A percentile compares a stretch with the other conserved stretches of the same genome.
These are phyloP conservation scores for Microbotryomycetes sp. DNA, from an alignment of 1,284 basidiomycete genomes.

Conservation along the genomic window DNA sequence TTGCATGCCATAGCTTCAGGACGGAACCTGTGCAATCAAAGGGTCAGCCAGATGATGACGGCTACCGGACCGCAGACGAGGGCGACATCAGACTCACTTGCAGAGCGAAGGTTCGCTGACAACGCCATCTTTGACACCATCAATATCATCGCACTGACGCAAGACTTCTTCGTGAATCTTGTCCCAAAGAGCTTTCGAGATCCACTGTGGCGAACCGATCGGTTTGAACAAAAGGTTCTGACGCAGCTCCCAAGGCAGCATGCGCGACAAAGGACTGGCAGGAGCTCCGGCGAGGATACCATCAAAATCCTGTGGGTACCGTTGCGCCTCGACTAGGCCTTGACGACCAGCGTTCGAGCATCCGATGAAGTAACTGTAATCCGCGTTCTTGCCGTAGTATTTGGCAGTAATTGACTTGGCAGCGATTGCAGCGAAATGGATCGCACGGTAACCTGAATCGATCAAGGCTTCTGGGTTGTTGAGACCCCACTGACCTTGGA, in stretches of 20 bases:
- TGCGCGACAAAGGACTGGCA: slow-evolving; percentile 33
- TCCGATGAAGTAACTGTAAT: slow-evolving; percentile 19
- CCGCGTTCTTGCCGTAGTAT: not conserved
- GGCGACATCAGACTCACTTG: not conserved
- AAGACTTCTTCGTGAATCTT: slow-evolving; percentile 26
- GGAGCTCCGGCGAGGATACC: slow-evolving; percentile 41
- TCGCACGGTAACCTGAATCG: not conserved
- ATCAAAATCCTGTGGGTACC: slow-evolving; percentile 39
- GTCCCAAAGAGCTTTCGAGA: slow-evolving; percentile 1
- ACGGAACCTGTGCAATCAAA: not conserved
- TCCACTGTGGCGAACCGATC: slow-evolving; percentile 3
- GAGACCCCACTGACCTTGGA: not conserved
- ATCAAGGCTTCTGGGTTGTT: not conserved
- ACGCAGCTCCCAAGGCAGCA: slow-evolving; percentile 9
- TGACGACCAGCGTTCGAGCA: slow-evolving; percentile 40
- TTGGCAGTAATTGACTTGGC: not conserved
- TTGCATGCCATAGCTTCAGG: not conserved
- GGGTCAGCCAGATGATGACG: not conserved
- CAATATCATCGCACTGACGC: slow-evolving; percentile 31
- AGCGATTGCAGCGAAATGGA: not conserved
- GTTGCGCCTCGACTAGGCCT: slow-evolving; percentile 33
- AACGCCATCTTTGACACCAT: slow-evolving; percentile 36
- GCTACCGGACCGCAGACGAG: not conserved
- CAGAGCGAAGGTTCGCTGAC: slow-evolving; percentile 18
- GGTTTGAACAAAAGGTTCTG: not conserved